These are phyloP conservation scores for Aciculosporium take DNA, from an alignment of 2,329 filamentous ascomycete species.

Conservation along the genomic window DNA sequence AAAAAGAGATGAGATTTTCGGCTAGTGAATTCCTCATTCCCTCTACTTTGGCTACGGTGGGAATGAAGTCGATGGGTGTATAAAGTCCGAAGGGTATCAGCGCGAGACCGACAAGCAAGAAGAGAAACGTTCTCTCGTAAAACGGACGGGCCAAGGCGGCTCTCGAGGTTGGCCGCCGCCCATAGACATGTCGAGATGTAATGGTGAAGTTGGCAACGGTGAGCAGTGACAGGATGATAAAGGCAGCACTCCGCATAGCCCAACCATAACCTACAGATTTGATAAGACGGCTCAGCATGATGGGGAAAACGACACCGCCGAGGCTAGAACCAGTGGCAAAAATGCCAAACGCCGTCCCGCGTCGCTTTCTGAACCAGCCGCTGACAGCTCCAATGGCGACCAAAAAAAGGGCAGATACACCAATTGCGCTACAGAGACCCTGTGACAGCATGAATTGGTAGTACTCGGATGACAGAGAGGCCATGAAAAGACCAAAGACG, in stretches of 20 bases:
- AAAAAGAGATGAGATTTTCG: conserved; percentile 11
- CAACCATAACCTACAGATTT: conserved; percentile 22
- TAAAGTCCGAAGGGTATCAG: conserved; percentile 18
- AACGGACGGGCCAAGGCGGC: conserved; percentile 10
- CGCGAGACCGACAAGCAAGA: conserved; percentile 13
- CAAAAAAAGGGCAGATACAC: conserved; percentile 20
- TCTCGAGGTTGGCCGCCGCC: conserved; percentile 1
- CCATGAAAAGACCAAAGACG: conserved; percentile 35
- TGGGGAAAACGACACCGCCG: conserved; percentile 26
- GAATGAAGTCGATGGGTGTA: conserved; percentile 17
- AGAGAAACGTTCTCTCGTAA: conserved; percentile 13
- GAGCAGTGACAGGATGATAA: conserved; percentile 22
- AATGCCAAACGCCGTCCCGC: conserved; percentile 22
- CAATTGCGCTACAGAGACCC: conserved; percentile 23
- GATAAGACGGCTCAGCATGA: conserved; percentile 24
- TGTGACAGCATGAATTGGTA: conserved; percentile 17
- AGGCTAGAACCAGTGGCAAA: conserved; percentile 21
- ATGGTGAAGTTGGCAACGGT: conserved; percentile 21
- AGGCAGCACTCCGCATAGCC: conserved; percentile 24
- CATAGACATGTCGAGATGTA: conserved; percentile 11
- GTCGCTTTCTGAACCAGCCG: conserved; percentile 21
- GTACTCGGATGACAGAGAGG: conserved; percentile 5
- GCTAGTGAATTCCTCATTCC: conserved; percentile 10
- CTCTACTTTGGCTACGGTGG: conserved; percentile 7
- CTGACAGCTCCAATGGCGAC: conserved; percentile 19